Percentiles rank a stretch among this genome's conserved stretches.
Conservation (phyloP, 1,139 yeast genomes). For the Yamadazyma membranifaciens region DNA sequence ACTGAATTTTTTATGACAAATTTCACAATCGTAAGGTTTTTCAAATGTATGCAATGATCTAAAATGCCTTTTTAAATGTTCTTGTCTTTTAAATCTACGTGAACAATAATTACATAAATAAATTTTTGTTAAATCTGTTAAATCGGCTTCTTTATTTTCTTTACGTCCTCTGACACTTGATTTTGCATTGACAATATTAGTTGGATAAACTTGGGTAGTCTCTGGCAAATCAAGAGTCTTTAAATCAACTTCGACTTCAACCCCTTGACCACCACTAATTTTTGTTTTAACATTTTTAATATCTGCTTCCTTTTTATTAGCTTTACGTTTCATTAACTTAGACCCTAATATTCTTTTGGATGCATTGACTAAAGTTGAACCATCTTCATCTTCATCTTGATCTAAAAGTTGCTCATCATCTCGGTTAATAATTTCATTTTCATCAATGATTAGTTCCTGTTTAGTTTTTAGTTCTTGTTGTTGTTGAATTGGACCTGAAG, state of each 20-base stretch:
- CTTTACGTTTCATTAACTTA: conserved; percentile 25
- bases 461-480: neutral
- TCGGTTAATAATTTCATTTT: neutral
- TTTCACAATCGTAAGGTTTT: conserved; percentile 70
- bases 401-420: conserved; percentile 3
- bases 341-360: conserved; percentile 43
- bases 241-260: conserved; percentile 43
- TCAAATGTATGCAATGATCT: conserved; percentile 73
- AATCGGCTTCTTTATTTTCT: conserved; percentile 47
- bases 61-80: conserved; percentile 75
- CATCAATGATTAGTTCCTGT: conserved; percentile 1
- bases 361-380: conserved; percentile 29
- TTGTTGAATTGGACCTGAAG: neutral
- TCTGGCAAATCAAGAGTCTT: conserved; percentile 43
- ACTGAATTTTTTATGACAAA: conserved; percentile 71
- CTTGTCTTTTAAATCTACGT: conserved; percentile 71
- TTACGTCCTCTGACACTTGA: conserved; percentile 45
- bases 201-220: conserved; percentile 37
- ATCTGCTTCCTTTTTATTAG: conserved; percentile 21
- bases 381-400: conserved; percentile 4
- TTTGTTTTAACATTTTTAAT: conserved; percentile 20
- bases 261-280: conserved; percentile 26
- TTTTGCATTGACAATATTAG: conserved; percentile 33
- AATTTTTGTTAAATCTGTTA: conserved; percentile 41
- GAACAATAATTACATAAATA: conserved; percentile 51